Evolutionary conservation across 1,139 yeast genomes (phyloP).

Genomic region (Pichia sp.): DNA sequence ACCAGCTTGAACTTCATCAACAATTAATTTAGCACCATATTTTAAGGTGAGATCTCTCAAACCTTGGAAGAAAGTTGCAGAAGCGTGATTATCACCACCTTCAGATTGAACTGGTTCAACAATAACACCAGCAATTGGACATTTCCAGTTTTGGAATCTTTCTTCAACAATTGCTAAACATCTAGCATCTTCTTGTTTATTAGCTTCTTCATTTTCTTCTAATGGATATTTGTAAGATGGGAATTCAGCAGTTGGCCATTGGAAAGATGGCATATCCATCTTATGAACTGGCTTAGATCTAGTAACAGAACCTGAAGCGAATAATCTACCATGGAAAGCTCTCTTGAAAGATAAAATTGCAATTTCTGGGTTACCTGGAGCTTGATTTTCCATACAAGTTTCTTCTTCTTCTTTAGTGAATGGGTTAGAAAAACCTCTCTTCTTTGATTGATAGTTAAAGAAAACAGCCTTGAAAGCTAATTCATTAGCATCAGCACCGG

Average conservation of each 20-base stretch:
- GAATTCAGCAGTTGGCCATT: slow-evolving; percentile 84
- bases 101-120: slow-evolving; percentile 81
- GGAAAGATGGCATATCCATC: slow-evolving; percentile 75
- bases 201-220: slow-evolving; percentile 47
- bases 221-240: slow-evolving; percentile 72
- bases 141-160: slow-evolving; percentile 48
- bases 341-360: slow-evolving; percentile 67
- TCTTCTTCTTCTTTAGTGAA: slow-evolving; percentile 56
- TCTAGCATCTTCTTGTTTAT: slow-evolving; percentile 59
- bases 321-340: slow-evolving; percentile 79
- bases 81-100: slow-evolving; percentile 85
- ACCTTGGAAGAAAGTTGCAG: slow-evolving; percentile 69
- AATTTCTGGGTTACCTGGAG: slow-evolving; percentile 72
- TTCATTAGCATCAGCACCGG: slow-evolving; percentile 83
- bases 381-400: slow-evolving; percentile 58
- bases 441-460: slow-evolving; percentile 61
- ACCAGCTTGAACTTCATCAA: slow-evolving; percentile 85
- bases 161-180: slow-evolving; percentile 56
- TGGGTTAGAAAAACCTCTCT: slow-evolving; percentile 44
- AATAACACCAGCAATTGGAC: slow-evolving; percentile 70
- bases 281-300: slow-evolving; percentile 80
- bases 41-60: slow-evolving; percentile 64
- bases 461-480: slow-evolving; percentile 81
- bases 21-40: slow-evolving; percentile 61
- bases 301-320: slow-evolving; percentile 73